Conservation (phyloP, 2,329 filamentous ascomycete genomes). For the Aspergillus intermedius region DNA sequence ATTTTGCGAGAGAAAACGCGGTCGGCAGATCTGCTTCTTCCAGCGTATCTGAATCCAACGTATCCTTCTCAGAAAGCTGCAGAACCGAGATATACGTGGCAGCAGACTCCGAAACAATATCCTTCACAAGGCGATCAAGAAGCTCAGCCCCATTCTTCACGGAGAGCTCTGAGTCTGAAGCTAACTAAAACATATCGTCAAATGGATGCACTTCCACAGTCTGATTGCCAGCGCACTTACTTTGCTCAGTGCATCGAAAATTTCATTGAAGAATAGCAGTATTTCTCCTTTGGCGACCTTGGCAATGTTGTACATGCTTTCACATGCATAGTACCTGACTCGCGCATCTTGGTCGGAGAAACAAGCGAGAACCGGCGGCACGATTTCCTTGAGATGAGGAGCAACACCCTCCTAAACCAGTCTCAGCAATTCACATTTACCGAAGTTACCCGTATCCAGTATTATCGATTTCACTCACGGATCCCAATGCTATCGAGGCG, state of each 20-base stretch:
- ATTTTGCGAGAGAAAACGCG: conserved; percentile 83
- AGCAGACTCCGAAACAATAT: conserved; percentile 91
- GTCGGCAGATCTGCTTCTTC: conserved; percentile 56
- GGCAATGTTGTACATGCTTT: conserved; percentile 99
- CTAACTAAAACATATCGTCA: conserved; percentile 54
- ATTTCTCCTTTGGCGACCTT: conserved; percentile 99
- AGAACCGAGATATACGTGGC: conserved; percentile 90
- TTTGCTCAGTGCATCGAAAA: conserved; percentile 96
- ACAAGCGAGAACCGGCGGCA: conserved; percentile 92
- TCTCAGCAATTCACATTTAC: conserved; percentile 3
- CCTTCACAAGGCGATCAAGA: conserved; percentile 87
- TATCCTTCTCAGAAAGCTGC: conserved; percentile 53
- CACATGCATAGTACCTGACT: conserved; percentile 95
- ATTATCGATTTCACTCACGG: conserved; percentile 53
- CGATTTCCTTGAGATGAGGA: conserved; percentile 84
- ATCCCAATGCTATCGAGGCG: conserved; percentile 87
- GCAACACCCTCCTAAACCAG: conserved; percentile 66
- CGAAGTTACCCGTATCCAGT: not conserved
- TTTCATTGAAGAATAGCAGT: conserved; percentile 93
- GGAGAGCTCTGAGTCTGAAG: conserved; percentile 89
- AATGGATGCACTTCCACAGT: conserved; percentile 6
- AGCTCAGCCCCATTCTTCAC: conserved; percentile 98
- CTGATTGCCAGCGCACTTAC: conserved; percentile 42
- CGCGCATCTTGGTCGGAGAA: conserved; percentile 97
- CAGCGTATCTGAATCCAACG: conserved; percentile 34